Evolutionary conservation across 192 early-diverging fungal genomes (phyloP).

Genomic region (Lobosporangium transversale): DNA sequence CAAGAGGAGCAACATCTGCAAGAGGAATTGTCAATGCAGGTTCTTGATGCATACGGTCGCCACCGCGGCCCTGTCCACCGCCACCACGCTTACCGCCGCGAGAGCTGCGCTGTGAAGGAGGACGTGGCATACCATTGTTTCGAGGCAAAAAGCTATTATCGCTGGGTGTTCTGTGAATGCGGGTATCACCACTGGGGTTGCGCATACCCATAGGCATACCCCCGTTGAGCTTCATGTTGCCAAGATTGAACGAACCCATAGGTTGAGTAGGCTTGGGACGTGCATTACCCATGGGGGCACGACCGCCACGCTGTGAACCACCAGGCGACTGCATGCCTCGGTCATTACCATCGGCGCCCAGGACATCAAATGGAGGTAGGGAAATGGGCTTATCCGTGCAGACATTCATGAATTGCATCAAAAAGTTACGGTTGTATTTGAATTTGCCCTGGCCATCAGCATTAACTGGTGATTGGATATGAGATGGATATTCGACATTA

Average conservation of each 20-base stretch:
- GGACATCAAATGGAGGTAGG: constrained; percentile 58
- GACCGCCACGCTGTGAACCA: constrained; percentile 19
- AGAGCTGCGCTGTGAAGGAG: constrained; percentile 57
- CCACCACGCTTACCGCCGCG: constrained; percentile 68
- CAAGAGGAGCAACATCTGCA: constrained; percentile 80
- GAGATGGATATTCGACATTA: constrained; percentile 56
- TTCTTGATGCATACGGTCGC: constrained; percentile 59
- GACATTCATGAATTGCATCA: constrained; percentile 78
- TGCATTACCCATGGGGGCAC: constrained; percentile 40
- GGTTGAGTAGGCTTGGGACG: constrained; percentile 51
- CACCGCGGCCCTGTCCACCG: constrained; percentile 62
- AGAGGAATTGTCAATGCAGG: constrained; percentile 60
- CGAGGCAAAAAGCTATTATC: constrained; percentile 28
- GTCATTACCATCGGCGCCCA: constrained; percentile 60
- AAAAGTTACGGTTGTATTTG: constrained; percentile 78
- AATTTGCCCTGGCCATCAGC: constrained; percentile 68
- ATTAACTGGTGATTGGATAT: constrained; percentile 64
- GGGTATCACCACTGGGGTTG: constrained; percentile 49
- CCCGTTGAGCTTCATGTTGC: constrained; percentile 30
- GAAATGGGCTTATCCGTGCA: constrained; percentile 71
- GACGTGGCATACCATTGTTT: constrained; percentile 40
- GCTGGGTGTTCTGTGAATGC: constrained; percentile 28
- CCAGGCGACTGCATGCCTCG: constrained; percentile 44
- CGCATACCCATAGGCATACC: constrained; percentile 57
- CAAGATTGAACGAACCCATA: constrained; percentile 55